Conservation (phyloP, 805 yeast species). For the Grigorovia transvaalensis region DNA sequence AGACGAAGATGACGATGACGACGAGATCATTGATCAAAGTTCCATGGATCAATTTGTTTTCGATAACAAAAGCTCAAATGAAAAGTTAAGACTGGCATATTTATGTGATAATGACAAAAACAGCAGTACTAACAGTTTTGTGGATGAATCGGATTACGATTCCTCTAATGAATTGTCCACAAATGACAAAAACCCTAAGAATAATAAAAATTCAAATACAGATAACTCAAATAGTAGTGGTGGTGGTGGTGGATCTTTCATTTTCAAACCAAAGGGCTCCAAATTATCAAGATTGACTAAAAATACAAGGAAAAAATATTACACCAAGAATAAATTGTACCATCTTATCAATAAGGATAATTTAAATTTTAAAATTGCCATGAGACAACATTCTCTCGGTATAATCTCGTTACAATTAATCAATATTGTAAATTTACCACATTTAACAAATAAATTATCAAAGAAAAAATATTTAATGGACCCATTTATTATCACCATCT, state of each 20-base stretch:
- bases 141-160: not conserved
- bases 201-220: not conserved
- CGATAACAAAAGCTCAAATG: not conserved
- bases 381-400: constrained; percentile 38
- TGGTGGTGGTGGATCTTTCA: constrained; percentile 1
- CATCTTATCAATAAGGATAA: constrained; percentile 5
- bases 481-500: constrained; percentile 86
- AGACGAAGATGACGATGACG: constrained; percentile 1
- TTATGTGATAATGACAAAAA: not conserved
- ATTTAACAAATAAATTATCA: constrained; percentile 50
- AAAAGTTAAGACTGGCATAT: not conserved
- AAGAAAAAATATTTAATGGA: constrained; percentile 83
- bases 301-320: constrained; percentile 3
- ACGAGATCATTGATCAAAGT: constrained; percentile 1
- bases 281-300: constrained; percentile 4
- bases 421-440: constrained; percentile 70
- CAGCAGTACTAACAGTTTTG: not conserved
- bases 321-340: constrained; percentile 3
- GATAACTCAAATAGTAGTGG: not conserved
- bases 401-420: constrained; percentile 68
- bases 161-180: not conserved
- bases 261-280: constrained; percentile 2
- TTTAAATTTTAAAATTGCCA: constrained; percentile 20
- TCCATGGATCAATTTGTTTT: no score
- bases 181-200: no score